Evolutionary conservation across 257 asterid genomes (phyloP), one percentile per base, ranked within the genome.

Genomic region (Euphrasia confusa): DNA sequence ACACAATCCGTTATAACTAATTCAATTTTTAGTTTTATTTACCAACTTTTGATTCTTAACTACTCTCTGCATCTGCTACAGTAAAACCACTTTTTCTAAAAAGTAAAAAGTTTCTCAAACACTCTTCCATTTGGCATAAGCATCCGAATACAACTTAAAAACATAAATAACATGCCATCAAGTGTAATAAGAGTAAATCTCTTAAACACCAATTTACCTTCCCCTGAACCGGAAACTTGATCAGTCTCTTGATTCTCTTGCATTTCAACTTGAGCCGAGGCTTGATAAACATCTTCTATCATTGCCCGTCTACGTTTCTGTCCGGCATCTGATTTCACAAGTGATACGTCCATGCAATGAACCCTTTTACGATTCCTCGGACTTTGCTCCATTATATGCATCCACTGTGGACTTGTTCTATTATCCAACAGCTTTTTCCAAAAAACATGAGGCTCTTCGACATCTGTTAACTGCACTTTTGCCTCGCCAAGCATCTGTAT

Each of bases 381-480:
- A 33, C 37, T 12, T 24, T 54, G 15, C n/a, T 13, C 35, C 17
- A 10, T 24, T 54, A 54, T 24, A 54, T 54, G 60, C 60, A 24
- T 54, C 60, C 37, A 27, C 39, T 4, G 60, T 24, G 60, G 60
- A 18, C 57, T 52, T 12, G n/a, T 45, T 24, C 14, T 54, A 12
- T 26, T 26, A 54, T 27, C 35, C 39, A 54, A 26, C n/a, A 54
- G 37, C 12, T 24, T 26, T 54, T 10, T 54, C 60, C 60, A 54
- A 54, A 54, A 54, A 26, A 54, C 14, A 54, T 26, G 60, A 54
- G 60, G 60, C 60, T 54, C 60, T 54, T 54, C 60, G 10, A 18
- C 30, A 26, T 54, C 37, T 26, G 1, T 54, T 26, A 54, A 17
- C 60, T 54, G 14, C 4, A 26, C 60, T 24, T 54, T 54, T 27